Percentiles rank a stretch among this genome's conserved stretches.
Conservation (phyloP, 2,329 filamentous ascomycete species). For the Arthroderma uncinatum region DNA sequence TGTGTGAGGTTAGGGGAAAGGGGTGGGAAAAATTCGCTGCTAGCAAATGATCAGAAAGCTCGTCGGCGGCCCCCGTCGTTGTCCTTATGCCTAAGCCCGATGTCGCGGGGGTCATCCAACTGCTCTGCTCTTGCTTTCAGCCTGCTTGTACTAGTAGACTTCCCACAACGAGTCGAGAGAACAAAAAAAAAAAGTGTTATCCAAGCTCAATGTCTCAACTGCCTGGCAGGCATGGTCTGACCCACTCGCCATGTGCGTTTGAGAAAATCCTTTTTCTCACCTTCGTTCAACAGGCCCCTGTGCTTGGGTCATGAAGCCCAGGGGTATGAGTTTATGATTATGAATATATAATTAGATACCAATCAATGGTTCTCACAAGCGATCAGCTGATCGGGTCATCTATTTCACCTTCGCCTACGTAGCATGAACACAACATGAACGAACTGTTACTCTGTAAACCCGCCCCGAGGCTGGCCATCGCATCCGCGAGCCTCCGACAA, state of each 20-base stretch:
- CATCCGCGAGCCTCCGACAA: neutral
- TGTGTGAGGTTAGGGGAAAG: too few relatives aligned
- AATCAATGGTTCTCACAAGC: slow-evolving; percentile 1
- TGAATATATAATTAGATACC: slow-evolving; percentile 4
- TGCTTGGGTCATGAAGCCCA: neutral
- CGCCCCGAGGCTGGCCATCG: neutral
- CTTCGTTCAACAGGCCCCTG: neutral
- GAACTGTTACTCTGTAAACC: neutral
- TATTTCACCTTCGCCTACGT: neutral
- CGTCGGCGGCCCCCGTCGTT: neutral
- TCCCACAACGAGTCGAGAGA: neutral
- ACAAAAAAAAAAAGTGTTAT: slow-evolving; percentile 1
- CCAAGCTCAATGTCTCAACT: neutral
- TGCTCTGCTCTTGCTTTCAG: neutral
- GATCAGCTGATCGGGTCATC: slow-evolving; percentile 2
- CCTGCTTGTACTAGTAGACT: slow-evolving; percentile 2
- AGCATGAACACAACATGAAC: neutral
- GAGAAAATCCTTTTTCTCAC: neutral
- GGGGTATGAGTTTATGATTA: slow-evolving; percentile 2
- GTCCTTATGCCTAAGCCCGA: neutral
- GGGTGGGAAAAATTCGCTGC: too few relatives aligned
- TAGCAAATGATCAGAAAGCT: too few relatives aligned
- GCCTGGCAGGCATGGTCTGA: neutral
- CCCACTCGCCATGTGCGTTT: neutral
- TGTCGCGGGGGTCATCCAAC: neutral